Evolutionary conservation across 345 rosid genomes (phyloP).

Genomic region (Salix dunnii): DNA sequence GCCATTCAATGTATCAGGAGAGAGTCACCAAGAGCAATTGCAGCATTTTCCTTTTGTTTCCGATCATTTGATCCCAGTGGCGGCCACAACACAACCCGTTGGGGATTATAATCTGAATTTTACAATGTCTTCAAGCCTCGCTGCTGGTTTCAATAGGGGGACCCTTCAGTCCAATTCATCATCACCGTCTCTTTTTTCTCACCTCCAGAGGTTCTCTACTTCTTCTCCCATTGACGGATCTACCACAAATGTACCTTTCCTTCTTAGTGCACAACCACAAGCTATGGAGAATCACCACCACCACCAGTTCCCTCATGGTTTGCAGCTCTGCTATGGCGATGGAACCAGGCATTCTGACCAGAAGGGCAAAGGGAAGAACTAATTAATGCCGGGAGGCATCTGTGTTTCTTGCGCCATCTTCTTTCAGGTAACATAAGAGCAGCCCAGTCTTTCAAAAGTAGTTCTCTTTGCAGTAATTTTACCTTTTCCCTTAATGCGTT

Average conservation of each 20-base stretch:
- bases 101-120: conserved; percentile 72
- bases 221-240: conserved; percentile 54
- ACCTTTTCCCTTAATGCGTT: not conserved
- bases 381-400: conserved; percentile 21
- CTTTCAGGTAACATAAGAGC: conserved; percentile 42
- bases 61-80: conserved; percentile 72
- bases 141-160: conserved; percentile 97
- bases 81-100: conserved; percentile 35
- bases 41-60: conserved; percentile 70
- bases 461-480: not conserved
- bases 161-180: conserved; percentile 99
- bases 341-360: conserved; percentile 67
- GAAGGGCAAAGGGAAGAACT: conserved; percentile 84
- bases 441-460: not conserved
- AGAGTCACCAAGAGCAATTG: conserved; percentile 39
- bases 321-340: conserved; percentile 76
- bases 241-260: conserved; percentile 56
- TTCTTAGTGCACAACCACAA: conserved; percentile 52
- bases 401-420: conserved; percentile 26
- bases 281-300: conserved; percentile 57
- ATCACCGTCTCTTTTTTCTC: conserved; percentile 60
- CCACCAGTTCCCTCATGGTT: conserved; percentile 66
- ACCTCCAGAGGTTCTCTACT: conserved; percentile 63
- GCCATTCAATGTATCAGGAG: conserved; percentile 36
- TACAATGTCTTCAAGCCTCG: conserved; percentile 73